Base-by-base conservation (phyloP, 768 basidiomycete genomes). In the Kwoniella mangroviensis region DNA sequence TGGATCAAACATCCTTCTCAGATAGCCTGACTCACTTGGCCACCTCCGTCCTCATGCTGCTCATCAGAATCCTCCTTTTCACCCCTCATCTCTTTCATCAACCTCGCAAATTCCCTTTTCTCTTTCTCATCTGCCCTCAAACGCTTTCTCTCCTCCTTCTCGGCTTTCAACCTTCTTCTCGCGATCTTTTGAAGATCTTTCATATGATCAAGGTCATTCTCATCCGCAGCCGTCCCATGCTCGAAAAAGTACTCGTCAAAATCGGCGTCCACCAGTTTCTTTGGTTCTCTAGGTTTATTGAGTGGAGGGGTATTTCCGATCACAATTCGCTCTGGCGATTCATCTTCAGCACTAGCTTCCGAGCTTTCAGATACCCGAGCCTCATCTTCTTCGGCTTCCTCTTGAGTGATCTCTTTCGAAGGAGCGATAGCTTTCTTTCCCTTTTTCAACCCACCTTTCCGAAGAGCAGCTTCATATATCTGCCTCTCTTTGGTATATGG, bases 401-500 rank as follows among this genome's bases (percentile, higher is more conserved):
- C 70, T 11, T 67, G 68, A 10, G 68, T 68, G n/a, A 74, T 67
- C 51, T 75, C 79, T 28, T 43, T 60, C 17, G 70, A 56, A 5
- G 60, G 68, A 1, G 71, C 75, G 12, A 79, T 68, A 22, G 70
- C 73, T 41, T 70, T 69, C 45, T 72, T 75, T 10, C 67, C 75
- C 52, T 73, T 73, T 26, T 75, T 76, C 49, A 80, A 64, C 5
- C 81, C 81, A 2, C 81, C 81, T 62, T 74, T 71, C 1, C 79
- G 72, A 17, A 83, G 63, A 6, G 70, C 73, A n/a, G 80, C 78
- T 55, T 75, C 75, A 68, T 83, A 83, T 7, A 76, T 74, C 65
- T 75, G 74, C 34, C 75, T 65, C 58, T 83, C 82, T 42, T 72
- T 71, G 5, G 80, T 81, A 60, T 83, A 83, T 2, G 82, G 82